Base-by-base conservation (phyloP, 2,329 filamentous ascomycete genomes). In the Ophiostoma fasciatum region DNA sequence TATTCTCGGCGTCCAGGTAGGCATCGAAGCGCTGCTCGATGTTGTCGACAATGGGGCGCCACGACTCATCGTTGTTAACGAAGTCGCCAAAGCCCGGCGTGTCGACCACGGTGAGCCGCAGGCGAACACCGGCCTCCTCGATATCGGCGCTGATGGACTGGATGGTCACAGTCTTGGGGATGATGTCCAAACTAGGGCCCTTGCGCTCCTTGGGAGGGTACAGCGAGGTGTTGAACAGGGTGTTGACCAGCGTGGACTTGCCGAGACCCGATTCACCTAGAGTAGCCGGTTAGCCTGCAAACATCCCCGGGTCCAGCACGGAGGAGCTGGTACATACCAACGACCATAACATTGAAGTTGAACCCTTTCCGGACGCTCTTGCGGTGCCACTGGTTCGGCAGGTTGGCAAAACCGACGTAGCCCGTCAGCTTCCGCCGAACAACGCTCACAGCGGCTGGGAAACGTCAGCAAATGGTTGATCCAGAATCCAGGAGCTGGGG, bases 281-380 rank as follows among this genome's bases (percentile, higher is more conserved):
- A 31, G 27, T 20, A 21, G 30, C 14, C 3, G 22, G 27, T 14
- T 17, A 28, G 27, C 8, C 14, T 28, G 27, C 6, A 28, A n/a
- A n/a, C n/a, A n/a, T n/a, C n/a, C n/a, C n/a, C n/a, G n/a, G n/a
- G n/a, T n/a, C n/a, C n/a, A n/a, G n/a, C n/a, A n/a, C n/a, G n/a
- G n/a, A n/a, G n/a, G n/a, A n/a, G n/a, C n/a, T n/a, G 5, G 20
- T 19, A 55, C 87, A 56, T 71, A 96, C 90, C 90, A 63, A 98
- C 90, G 62, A 98, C 90, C 90, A 98, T 98, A 50, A 98, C 90
- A 59, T 98, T 98, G 73, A 98, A 98, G 74, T 96, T 98, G 75
- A 98, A 98, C 44, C 90, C 90, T 66, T 98, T 98, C 58, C 90
- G 84, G 54, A 98, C 90, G 75, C 87, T 94, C 80, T 98, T 98